Evolutionary conservation across 192 early-diverging fungal species (phyloP).

Genomic region (Coemansia reversa): DNA sequence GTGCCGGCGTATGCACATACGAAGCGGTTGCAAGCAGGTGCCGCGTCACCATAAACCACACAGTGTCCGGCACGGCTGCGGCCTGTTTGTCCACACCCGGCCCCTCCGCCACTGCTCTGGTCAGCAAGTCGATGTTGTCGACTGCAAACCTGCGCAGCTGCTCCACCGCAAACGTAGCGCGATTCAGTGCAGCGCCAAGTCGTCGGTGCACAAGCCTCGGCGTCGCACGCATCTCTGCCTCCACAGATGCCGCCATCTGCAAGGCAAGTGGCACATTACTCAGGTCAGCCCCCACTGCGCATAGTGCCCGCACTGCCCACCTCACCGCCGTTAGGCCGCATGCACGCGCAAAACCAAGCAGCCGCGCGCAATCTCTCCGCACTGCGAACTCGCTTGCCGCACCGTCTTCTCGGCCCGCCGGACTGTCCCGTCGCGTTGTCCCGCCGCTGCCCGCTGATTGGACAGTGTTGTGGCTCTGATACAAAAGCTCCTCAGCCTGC

Average conservation of each 20-base stretch:
- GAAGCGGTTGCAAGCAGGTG: conserved; percentile 80
- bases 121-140: conserved; percentile 31
- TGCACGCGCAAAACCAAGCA: conserved; percentile 17
- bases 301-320: conserved; percentile 36
- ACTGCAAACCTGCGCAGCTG: conserved; percentile 38
- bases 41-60: conserved; percentile 56
- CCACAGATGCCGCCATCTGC: conserved; percentile 5
- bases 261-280: conserved; percentile 14
- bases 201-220: conserved; percentile 47
- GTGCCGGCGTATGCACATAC: conserved; percentile 48
- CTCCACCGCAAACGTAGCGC: conserved; percentile 40
- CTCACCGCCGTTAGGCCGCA: conserved; percentile 14
- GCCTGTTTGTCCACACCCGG: too few species aligned
- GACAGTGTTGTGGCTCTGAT: conserved; percentile 24
- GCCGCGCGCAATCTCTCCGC: conserved; percentile 16
- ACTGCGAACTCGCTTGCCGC: background rate
- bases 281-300: conserved; percentile 31
- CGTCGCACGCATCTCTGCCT: conserved; percentile 23
- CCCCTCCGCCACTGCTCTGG: conserved; percentile 2
- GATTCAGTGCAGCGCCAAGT: conserved; percentile 36
- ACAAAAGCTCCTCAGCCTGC: conserved; percentile 76
- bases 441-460: conserved; percentile 1
- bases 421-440: background rate
- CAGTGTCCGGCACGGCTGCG: background rate
- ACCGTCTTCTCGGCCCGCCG: conserved; percentile 1